Evolutionary conservation across 163 green algal genomes (phyloP).

Genomic region (Chlamydomonas reinhardtii): DNA sequence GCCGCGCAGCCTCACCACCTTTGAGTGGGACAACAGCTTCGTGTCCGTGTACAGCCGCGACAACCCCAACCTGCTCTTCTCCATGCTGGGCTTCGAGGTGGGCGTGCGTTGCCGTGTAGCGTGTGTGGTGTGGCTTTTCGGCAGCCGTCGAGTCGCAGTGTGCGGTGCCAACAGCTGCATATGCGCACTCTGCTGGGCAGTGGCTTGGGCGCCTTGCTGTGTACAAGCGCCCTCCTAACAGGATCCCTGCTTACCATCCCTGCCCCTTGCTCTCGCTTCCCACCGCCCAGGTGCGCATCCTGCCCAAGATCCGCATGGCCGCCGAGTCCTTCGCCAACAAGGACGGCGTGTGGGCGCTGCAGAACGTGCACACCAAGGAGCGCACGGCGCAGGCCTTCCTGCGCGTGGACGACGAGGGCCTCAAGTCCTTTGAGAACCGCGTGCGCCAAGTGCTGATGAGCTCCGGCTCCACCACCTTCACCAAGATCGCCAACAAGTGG

Average conservation of each 20-base stretch:
- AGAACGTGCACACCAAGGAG: slow-evolving; percentile 99
- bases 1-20: slow-evolving; percentile 93
- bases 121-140: background rate
- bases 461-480: slow-evolving; percentile 98
- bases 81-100: slow-evolving; percentile 98
- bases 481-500: slow-evolving; percentile 99
- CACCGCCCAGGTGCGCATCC: slow-evolving; percentile 86
- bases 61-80: slow-evolving; percentile 99
- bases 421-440: slow-evolving; percentile 99
- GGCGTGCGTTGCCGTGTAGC: slow-evolving; percentile 20
- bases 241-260: too few relatives aligned
- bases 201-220: too few relatives aligned
- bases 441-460: slow-evolving; percentile 98
- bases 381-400: slow-evolving; percentile 97
- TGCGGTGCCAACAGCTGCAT: too few relatives aligned
- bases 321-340: slow-evolving; percentile 95
- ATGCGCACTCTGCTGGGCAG: too few relatives aligned
- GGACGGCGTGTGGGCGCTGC: slow-evolving; percentile 98
- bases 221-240: too few relatives aligned
- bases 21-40: slow-evolving; percentile 99
- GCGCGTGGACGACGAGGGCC: slow-evolving; percentile 97
- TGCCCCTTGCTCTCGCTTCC: background rate
- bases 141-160: too few relatives aligned
- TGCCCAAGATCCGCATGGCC: slow-evolving; percentile 96
- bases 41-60: slow-evolving; percentile 96